These are phyloP conservation scores for Collybia mongolica DNA, from an alignment of 768 basidiomycete species.

Conservation along the genomic window DNA sequence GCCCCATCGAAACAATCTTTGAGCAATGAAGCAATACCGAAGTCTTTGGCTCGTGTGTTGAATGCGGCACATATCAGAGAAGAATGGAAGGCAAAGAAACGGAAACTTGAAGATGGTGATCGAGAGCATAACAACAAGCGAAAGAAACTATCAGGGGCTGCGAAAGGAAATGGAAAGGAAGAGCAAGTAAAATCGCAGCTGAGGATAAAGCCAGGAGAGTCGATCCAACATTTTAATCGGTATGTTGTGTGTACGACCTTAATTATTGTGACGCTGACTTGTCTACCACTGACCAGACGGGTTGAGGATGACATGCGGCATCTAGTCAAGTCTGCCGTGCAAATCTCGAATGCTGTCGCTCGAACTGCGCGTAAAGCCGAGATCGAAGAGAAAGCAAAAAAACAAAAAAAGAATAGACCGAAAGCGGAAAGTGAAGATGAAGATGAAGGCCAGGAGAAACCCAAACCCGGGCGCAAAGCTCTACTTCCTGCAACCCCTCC, in stretches of 20 bases:
- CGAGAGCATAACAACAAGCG: slow-evolving; percentile 25
- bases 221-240: slow-evolving; percentile 76
- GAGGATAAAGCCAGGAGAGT: slow-evolving; percentile 64
- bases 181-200: slow-evolving; percentile 23
- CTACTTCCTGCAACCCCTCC: slow-evolving; percentile 3
- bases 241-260: slow-evolving; percentile 26
- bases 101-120: slow-evolving; percentile 28
- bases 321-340: slow-evolving; percentile 58
- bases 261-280: background rate
- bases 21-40: slow-evolving; percentile 63
- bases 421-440: slow-evolving; percentile 12
- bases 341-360: slow-evolving; percentile 48
- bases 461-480: slow-evolving; percentile 1
- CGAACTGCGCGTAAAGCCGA: slow-evolving; percentile 44
- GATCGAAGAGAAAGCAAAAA: slow-evolving; percentile 28
- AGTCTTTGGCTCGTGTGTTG: slow-evolving; percentile 62
- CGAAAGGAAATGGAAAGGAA: slow-evolving; percentile 20
- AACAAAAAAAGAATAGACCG: slow-evolving; percentile 13
- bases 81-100: slow-evolving; percentile 51
- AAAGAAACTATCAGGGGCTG: slow-evolving; percentile 23
- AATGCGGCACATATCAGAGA: slow-evolving; percentile 60
- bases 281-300: slow-evolving; percentile 41
- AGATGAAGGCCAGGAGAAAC: slow-evolving; percentile 13
- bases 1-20: slow-evolving; percentile 43
- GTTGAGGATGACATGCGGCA: slow-evolving; percentile 74